Evolutionary conservation across 2,329 filamentous ascomycete species (phyloP), one percentile per base, ranked within the genome.

Genomic region (Xylaria sp.): DNA sequence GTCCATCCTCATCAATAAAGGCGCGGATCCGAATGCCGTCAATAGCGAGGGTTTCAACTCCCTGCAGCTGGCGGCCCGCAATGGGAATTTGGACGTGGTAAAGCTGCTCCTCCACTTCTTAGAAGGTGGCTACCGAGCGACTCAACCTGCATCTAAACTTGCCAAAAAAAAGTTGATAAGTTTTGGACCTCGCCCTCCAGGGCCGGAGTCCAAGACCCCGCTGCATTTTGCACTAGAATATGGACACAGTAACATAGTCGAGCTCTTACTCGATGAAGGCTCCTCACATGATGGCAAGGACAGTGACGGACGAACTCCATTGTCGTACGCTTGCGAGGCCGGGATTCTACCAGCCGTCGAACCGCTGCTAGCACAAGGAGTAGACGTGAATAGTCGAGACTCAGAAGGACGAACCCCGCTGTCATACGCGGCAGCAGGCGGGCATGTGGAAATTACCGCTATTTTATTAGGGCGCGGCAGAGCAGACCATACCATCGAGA

Each of bases 1-100:
- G 14, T 47, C 34, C 19, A 8, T 64, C 21, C 53, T 64, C 39
- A 36, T 50, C 53, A 42, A 36, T 39, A 64, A 27, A 57, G 53
- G 61, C 51, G 53, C 61, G 36, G 36, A 36, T 19, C 39, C 34
- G n/a, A 14, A 53, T 14, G 27, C 21, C 21, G 12, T 53, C 50
- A 53, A 53, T 53, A 53, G 12, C 8, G 50, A 53, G 24, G 50
- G 50, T 4, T 32, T 53, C 21, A 32, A 21, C 21, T 17, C 50
- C 24, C 24, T 53, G 11, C 24, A 53, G 24, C 50, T 53, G 50
- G 50, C 50, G 50, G 50, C 50, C 11, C 14, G 24, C 14, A n/a
- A 57, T 7, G 34, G 34, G 30, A 39, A 55, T 24, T 50, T 50
- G 9, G 47, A 50, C 21, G 47, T 50, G 11, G 47, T 27, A 12